Evolutionary conservation across 768 basidiomycete genomes (phyloP).

Genomic region (Macrolepiota fuliginosa): DNA sequence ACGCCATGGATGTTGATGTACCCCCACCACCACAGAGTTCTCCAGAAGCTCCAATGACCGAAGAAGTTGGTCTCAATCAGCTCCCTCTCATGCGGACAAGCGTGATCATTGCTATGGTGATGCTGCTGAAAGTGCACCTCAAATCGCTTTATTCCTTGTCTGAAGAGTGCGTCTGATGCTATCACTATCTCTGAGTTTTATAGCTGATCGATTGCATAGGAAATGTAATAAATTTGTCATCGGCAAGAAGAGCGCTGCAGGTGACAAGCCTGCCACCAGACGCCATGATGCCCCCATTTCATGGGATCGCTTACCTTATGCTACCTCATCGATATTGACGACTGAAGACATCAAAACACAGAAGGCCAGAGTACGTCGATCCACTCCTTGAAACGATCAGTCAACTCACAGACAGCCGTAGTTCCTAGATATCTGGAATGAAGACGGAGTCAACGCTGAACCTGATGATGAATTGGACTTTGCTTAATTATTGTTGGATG

Average conservation of each 20-base stretch:
- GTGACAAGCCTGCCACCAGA: constrained; percentile 76
- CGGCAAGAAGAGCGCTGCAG: constrained; percentile 87
- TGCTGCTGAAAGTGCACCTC: constrained; percentile 85
- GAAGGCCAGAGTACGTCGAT: constrained; percentile 54
- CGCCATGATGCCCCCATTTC: constrained; percentile 60
- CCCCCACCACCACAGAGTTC: neutral
- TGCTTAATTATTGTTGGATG: neutral
- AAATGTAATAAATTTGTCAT: constrained; percentile 88
- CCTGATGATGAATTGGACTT: constrained; percentile 41
- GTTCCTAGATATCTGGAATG: constrained; percentile 81
- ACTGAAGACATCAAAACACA: constrained; percentile 62
- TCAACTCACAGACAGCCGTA: constrained; percentile 24
- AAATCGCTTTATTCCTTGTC: constrained; percentile 81
- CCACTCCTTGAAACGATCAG: neutral
- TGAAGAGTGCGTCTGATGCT: constrained; percentile 70
- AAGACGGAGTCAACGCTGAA: constrained; percentile 72
- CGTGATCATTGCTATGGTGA: constrained; percentile 77
- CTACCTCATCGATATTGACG: constrained; percentile 54
- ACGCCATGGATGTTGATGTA: constrained; percentile 18
- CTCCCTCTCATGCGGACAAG: constrained; percentile 58
- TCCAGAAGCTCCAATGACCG: neutral
- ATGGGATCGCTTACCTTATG: constrained; percentile 76
- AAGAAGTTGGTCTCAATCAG: constrained; percentile 16
- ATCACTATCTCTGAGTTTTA: neutral
- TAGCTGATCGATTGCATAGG: constrained; percentile 36